Evolutionary conservation across 192 early-diverging fungal genomes (phyloP).

Genomic region (Podila clonocystis): DNA sequence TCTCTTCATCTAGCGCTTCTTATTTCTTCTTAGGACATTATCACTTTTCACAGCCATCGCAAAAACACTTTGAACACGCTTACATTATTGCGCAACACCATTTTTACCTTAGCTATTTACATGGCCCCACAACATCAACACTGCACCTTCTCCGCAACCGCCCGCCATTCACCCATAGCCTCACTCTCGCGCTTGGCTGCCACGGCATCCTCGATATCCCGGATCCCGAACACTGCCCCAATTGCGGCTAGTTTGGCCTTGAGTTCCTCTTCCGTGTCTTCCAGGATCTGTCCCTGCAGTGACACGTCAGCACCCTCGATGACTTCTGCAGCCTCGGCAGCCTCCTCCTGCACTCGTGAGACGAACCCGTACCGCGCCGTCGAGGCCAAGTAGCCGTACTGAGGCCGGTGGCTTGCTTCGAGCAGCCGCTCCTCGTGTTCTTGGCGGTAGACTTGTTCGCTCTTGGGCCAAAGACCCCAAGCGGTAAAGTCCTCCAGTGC

Average conservation of each 20-base stretch:
- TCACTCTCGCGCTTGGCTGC: constrained; percentile 9
- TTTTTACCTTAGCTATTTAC: no score
- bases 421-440: constrained; percentile 5
- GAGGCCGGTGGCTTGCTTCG: constrained; percentile 6
- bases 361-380: constrained; percentile 24
- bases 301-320: not conserved
- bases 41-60: no score
- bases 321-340: not conserved
- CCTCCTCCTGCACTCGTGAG: constrained; percentile 13
- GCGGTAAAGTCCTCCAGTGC: constrained; percentile 3
- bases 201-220: constrained; percentile 30
- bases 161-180: constrained; percentile 10
- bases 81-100: no score
- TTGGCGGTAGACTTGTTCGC: constrained; percentile 16
- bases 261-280: not conserved
- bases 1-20: no score
- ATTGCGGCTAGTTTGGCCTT: not conserved
- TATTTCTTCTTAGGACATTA: no score
- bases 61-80: no score
- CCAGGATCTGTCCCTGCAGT: not conserved
- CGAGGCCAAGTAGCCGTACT: constrained; percentile 16
- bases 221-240: constrained; percentile 20
- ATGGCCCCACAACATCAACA: no score
- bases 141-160: no score
- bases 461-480: constrained; percentile 37